A percentile compares a stretch with the other conserved stretches of the same genome.
These are phyloP conservation scores for Pseudonitzschia multiseries DNA, from an alignment of 108 stramenopile species.

Conservation along the genomic window DNA sequence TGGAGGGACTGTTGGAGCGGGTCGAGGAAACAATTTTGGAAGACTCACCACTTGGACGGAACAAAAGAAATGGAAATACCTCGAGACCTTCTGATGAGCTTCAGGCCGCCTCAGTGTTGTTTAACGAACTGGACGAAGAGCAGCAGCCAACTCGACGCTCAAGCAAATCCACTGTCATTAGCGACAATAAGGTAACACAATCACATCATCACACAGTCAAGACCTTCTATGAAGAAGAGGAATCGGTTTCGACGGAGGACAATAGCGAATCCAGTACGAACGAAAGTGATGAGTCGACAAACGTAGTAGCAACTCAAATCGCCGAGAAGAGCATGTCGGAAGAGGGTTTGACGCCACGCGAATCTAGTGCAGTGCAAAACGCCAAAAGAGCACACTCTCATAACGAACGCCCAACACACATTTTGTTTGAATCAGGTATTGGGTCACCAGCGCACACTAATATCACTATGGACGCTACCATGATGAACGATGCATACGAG, in stretches of 20 bases:
- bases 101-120: not conserved
- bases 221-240: conserved; percentile 16
- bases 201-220: not conserved
- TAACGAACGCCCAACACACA: conserved; percentile 21
- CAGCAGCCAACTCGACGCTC: not conserved
- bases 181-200: not conserved
- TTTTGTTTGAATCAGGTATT: conserved; percentile 18
- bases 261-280: conserved; percentile 3
- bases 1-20: conserved; percentile 37
- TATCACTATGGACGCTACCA: conserved; percentile 42
- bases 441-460: conserved; percentile 42
- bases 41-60: not conserved
- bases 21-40: conserved; percentile 35
- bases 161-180: not conserved
- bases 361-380: not conserved
- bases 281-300: conserved; percentile 30
- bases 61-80: not conserved
- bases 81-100: conserved; percentile 28
- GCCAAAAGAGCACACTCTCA: not conserved
- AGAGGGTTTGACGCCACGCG: too few species aligned
- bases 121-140: not conserved
- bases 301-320: conserved; percentile 32
- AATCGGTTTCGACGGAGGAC: not conserved
- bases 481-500: conserved; percentile 31
- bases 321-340: conserved; percentile 6